Evolutionary conservation across 768 basidiomycete species (phyloP), one percentile per base, ranked within the genome.

Genomic region (Suillus plorans): DNA sequence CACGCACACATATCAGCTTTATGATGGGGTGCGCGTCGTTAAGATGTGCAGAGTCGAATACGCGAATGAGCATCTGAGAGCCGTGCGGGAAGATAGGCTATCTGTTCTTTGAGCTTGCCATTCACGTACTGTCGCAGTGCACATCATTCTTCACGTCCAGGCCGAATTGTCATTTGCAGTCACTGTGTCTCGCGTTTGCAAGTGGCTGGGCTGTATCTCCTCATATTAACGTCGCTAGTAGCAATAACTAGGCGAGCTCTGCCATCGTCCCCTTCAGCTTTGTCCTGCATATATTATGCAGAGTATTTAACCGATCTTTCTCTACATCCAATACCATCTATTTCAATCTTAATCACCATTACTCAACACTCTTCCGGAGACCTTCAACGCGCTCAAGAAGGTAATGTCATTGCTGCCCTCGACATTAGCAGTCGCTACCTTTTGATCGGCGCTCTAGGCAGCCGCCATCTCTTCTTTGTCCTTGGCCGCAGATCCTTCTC

Each of bases 361-460:
- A 61, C 39, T 42, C 53, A 63, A 61, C 42, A 62, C 20, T 28
- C 25, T 18, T 49, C 36, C 18, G 66, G 85, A 86, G 69, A 85
- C 66, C 84, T 86, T 65, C 70, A 76, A 37, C 79, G 81, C 5
- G 86, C 86, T 2, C 79, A 80, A 66, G 73, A 82, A 31, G 71
- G 76, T 64, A 87, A 87, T 71, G 78, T 87, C 68, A 85, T 87
- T 66, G 85, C 85, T 18, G 86, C 83, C 4, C 78, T 86, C 61
- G 85, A 85, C 68, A 87, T 86, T 0, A 86, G 84, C 10, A 83
- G 82, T 34, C 25, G 25, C 25, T 25, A 25, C 25, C 25, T 25
- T 25, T 25, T 25, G 2, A 25, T 25, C 25, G 25, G 25, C 25
- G 25, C 25, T 25, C 25, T 25, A 25, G 25, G 25, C 25, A 25